These are phyloP conservation scores for Globisporangium cystogenes DNA, from an alignment of 352 stramenopile genomes.

Conservation along the genomic window DNA sequence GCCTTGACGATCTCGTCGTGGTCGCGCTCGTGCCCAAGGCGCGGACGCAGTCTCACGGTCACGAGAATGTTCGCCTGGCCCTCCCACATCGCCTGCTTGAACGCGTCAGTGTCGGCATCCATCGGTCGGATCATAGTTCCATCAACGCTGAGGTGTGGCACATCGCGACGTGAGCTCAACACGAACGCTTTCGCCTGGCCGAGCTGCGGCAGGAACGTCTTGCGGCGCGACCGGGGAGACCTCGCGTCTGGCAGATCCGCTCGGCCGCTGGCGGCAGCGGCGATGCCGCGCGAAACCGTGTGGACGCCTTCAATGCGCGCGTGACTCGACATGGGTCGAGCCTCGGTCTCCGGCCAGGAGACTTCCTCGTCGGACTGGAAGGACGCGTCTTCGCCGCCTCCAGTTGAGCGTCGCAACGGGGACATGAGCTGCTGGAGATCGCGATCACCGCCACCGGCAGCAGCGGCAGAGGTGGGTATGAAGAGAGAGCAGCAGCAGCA, in stretches of 20 bases:
- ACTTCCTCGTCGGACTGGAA: background rate
- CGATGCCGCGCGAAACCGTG: too few relatives aligned
- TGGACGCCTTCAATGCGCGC: slow-evolving; percentile 17
- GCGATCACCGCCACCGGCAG: background rate
- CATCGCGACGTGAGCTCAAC: slow-evolving; percentile 7
- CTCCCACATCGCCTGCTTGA: slow-evolving; percentile 81
- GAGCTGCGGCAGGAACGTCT: slow-evolving; percentile 19
- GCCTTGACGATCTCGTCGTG: slow-evolving; percentile 77
- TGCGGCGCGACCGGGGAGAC: slow-evolving; percentile 6
- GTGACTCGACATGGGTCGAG: slow-evolving; percentile 22
- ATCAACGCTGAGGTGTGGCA: too few relatives aligned
- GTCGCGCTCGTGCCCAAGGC: slow-evolving; percentile 68
- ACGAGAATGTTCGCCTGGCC: slow-evolving; percentile 88
- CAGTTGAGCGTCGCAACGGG: slow-evolving; percentile 14
- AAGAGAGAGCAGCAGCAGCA: too few relatives aligned
- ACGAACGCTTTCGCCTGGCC: slow-evolving; percentile 12
- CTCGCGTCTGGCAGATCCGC: too few relatives aligned
- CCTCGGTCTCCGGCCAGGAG: background rate
- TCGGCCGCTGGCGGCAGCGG: too few relatives aligned
- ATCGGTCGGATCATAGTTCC: too few relatives aligned
- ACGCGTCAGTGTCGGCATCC: slow-evolving; percentile 51
- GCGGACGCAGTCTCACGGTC: slow-evolving; percentile 79
- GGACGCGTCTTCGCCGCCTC: slow-evolving; percentile 1
- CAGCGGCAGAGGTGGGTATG: too few relatives aligned
- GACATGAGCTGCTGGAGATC: slow-evolving; percentile 3